Percentiles rank a stretch among this genome's conserved stretches.
phyloP scores from a whole-genome alignment of 1,139 yeast genomes.

The Tardiomyces blankii region DNA sequence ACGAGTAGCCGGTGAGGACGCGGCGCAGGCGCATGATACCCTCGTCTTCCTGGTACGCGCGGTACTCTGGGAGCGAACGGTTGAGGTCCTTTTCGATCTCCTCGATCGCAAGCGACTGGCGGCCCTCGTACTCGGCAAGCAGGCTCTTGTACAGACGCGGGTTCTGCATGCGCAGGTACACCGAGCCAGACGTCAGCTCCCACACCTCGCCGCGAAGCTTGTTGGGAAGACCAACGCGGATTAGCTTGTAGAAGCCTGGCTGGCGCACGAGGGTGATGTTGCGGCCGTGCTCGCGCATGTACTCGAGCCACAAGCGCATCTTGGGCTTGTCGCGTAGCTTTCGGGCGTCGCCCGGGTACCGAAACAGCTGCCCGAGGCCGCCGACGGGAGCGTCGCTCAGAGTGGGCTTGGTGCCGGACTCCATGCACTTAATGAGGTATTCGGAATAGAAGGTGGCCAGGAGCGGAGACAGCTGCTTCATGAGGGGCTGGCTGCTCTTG shows the following conservation, averaged over 20 bases:
- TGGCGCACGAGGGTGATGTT: slow-evolving; percentile 67
- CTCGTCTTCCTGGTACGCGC: slow-evolving; percentile 79
- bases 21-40: slow-evolving; percentile 79
- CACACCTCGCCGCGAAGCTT: slow-evolving; percentile 89
- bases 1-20: slow-evolving; percentile 86
- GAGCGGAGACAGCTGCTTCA: slow-evolving; percentile 52
- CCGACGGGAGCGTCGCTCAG: slow-evolving; percentile 47
- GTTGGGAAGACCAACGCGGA: slow-evolving; percentile 88
- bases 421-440: slow-evolving; percentile 42
- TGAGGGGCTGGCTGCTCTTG: slow-evolving; percentile 50
- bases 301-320: slow-evolving; percentile 89
- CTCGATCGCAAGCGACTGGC: slow-evolving; percentile 74
- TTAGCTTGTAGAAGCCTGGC: slow-evolving; percentile 67
- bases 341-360: slow-evolving; percentile 83
- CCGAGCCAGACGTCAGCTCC: slow-evolving; percentile 87
- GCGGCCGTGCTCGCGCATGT: slow-evolving; percentile 72
- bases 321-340: slow-evolving; percentile 74
- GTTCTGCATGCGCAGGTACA: slow-evolving; percentile 58
- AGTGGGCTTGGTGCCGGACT: slow-evolving; percentile 2
- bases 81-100: slow-evolving; percentile 95
- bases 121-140: slow-evolving; percentile 48
- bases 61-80: slow-evolving; percentile 89
- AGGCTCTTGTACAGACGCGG: slow-evolving; percentile 48
- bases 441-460: slow-evolving; percentile 75
- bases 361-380: slow-evolving; percentile 73